Conservation (phyloP, 108 stramenopile genomes). For the Ochromonas danica region DNA sequence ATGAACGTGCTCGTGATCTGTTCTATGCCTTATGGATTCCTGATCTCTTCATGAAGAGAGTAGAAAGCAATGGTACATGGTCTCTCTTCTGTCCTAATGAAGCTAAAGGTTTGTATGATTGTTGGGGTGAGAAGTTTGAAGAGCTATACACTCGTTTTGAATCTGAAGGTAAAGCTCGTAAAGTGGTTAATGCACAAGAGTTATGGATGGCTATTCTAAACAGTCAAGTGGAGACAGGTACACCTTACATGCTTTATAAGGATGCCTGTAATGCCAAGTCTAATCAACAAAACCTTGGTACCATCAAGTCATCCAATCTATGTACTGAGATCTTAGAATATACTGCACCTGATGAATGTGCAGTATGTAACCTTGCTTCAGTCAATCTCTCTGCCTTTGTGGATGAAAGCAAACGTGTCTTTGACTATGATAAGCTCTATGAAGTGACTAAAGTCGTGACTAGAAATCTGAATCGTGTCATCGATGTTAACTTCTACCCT, state of each 20-base stretch:
- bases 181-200: slow-evolving; percentile 82
- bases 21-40: slow-evolving; percentile 96
- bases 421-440: slow-evolving; percentile 80
- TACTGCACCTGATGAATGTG: slow-evolving; percentile 86
- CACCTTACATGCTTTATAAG: slow-evolving; percentile 95
- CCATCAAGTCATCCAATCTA: slow-evolving; percentile 91
- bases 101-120: slow-evolving; percentile 77
- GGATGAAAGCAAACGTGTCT: slow-evolving; percentile 45
- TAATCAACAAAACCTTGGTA: slow-evolving; percentile 94
- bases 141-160: slow-evolving; percentile 82
- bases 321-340: slow-evolving; percentile 96
- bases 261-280: slow-evolving; percentile 90
- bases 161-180: slow-evolving; percentile 67
- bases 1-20: slow-evolving; percentile 85
- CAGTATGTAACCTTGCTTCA: slow-evolving; percentile 98
- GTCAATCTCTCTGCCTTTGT: slow-evolving; percentile 91
- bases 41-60: slow-evolving; percentile 94
- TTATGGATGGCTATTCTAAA: slow-evolving; percentile 97
- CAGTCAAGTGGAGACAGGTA: slow-evolving; percentile 93
- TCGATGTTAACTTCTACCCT: slow-evolving; percentile 88
- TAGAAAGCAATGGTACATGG: slow-evolving; percentile 85
- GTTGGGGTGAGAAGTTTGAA: slow-evolving; percentile 82
- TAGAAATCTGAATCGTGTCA: slow-evolving; percentile 83
- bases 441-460: slow-evolving; percentile 80
- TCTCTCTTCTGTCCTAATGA: slow-evolving; percentile 88